These are phyloP conservation scores for Teratosphaeriaceae sp. DNA, from an alignment of 2,329 filamentous ascomycete species.

Conservation along the genomic window DNA sequence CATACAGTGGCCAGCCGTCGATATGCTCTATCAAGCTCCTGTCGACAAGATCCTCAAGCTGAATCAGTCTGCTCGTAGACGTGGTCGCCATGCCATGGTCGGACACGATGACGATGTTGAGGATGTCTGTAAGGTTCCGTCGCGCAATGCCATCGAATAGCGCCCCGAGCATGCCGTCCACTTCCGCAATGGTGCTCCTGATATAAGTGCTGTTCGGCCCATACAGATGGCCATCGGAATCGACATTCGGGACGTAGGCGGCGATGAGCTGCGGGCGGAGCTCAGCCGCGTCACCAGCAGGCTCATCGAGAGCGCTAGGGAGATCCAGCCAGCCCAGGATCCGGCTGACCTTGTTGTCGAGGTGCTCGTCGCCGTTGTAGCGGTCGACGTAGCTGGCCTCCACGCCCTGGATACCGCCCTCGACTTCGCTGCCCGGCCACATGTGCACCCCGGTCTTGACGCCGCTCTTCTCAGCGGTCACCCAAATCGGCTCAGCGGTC, in stretches of 20 bases:
- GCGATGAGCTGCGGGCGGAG: conserved; percentile 85
- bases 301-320: conserved; percentile 48
- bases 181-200: conserved; percentile 64
- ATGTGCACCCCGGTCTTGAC: conserved; percentile 83
- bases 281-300: conserved; percentile 48
- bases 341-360: conserved; percentile 69
- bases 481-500: conserved; percentile 90
- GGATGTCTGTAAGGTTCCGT: conserved; percentile 79
- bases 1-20: conserved; percentile 92
- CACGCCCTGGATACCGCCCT: conserved; percentile 54
- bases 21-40: conserved; percentile 69
- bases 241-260: conserved; percentile 90
- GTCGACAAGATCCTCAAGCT: conserved; percentile 85
- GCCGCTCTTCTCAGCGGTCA: conserved; percentile 77
- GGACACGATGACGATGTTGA: conserved; percentile 93
- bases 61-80: conserved; percentile 69
- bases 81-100: conserved; percentile 99
- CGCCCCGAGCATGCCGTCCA: conserved; percentile 73
- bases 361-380: conserved; percentile 69
- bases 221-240: conserved; percentile 76
- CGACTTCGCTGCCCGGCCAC: conserved; percentile 96
- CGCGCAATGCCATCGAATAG: conserved; percentile 69
- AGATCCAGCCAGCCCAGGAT: conserved; percentile 79
- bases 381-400: conserved; percentile 78
- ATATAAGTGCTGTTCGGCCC: conserved; percentile 96